Percentiles rank a stretch among this genome's conserved stretches.
These are phyloP conservation scores for Phaffomyces antillensis DNA, from an alignment of 805 yeast species.

Conservation along the genomic window DNA sequence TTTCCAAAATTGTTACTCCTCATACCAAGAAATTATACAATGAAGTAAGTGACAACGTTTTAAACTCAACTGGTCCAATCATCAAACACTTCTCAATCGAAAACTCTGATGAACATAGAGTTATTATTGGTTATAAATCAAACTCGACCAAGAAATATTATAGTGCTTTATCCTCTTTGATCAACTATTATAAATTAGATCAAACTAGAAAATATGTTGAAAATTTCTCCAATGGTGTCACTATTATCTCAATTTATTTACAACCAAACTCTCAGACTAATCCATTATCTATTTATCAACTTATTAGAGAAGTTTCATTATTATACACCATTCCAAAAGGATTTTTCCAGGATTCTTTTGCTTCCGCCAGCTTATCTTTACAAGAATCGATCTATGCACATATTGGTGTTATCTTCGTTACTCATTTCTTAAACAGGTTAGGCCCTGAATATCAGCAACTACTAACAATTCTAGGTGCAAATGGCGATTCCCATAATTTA, in stretches of 20 bases:
- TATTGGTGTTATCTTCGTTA: constrained; percentile 84
- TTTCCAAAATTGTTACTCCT: constrained; percentile 66
- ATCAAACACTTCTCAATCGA: constrained; percentile 80
- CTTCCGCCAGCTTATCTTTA: constrained; percentile 71
- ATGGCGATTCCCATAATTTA: constrained; percentile 55
- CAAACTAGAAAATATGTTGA: constrained; percentile 90
- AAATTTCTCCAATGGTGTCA: constrained; percentile 83
- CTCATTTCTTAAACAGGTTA: constrained; percentile 89
- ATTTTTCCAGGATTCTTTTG: constrained; percentile 67
- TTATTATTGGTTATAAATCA: constrained; percentile 82
- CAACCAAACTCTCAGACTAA: constrained; percentile 47
- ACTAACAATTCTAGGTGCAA: constrained; percentile 44
- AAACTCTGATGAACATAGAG: constrained; percentile 75
- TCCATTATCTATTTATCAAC: constrained; percentile 75
- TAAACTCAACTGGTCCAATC: constrained; percentile 80
- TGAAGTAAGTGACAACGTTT: constrained; percentile 61
- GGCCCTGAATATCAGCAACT: constrained; percentile 83
- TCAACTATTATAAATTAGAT: constrained; percentile 79
- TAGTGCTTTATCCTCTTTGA: constrained; percentile 79
- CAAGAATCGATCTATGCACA: constrained; percentile 95
- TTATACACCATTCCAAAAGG: constrained; percentile 88
- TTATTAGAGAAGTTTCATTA: constrained; percentile 88
- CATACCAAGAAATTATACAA: constrained; percentile 77
- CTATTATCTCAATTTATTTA: constrained; percentile 82
- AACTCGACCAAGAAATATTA: constrained; percentile 80